Evolutionary conservation across 164 flowering plant species (phyloP), one percentile per base, ranked within the genome.

Genomic region (Umbellularia californica): DNA sequence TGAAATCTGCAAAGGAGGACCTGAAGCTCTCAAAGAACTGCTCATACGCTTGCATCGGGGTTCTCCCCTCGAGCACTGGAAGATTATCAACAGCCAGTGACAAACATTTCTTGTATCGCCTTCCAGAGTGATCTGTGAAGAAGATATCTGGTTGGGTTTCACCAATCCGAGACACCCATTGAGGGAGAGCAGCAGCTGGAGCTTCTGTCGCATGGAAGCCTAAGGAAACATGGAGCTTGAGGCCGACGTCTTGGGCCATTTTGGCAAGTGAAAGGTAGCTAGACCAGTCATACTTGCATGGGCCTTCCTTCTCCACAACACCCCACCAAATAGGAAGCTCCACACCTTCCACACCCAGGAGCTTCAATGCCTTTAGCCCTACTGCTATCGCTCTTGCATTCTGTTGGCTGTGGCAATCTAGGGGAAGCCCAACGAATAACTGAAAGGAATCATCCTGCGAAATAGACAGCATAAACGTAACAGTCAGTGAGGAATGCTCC

Each of bases 281-380:
- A 0, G 94, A 86, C 98, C 97, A 95, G 0, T 93, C 82, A 69
- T 90, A 91, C 33, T 86, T 81, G 51, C 97, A 97, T 85, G 83
- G 86, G 33, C 82, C 78, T 76, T 90, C 93, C 73, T 85, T 92
- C 88, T 95, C 99, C 15, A 74, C 97, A 25, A 90, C 62, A 20
- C 98, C 99, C 99, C 99, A 95, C 93, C 92, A 95, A 13, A 95
- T 78, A 0, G 99, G 94, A 55, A 95, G 77, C 79, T 91, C 97
- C 52, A 95, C 95, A n/a, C 99, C 99, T 70, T 90, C 93, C 50
- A 92, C 91, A 0, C 98, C 99, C 76, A 95, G 81, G 9, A 95
- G 85, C 82, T 93, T 95, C 87, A 95, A 73, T 10, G 98, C 98
- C 79, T 85, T 93, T 12, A 95, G 74, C 1, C 99, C 97, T 0